Evolutionary conservation across 1,284 basidiomycete genomes (phyloP), one percentile per base, ranked within the genome.

Genomic region (Cryptococcus jaspeensis): DNA sequence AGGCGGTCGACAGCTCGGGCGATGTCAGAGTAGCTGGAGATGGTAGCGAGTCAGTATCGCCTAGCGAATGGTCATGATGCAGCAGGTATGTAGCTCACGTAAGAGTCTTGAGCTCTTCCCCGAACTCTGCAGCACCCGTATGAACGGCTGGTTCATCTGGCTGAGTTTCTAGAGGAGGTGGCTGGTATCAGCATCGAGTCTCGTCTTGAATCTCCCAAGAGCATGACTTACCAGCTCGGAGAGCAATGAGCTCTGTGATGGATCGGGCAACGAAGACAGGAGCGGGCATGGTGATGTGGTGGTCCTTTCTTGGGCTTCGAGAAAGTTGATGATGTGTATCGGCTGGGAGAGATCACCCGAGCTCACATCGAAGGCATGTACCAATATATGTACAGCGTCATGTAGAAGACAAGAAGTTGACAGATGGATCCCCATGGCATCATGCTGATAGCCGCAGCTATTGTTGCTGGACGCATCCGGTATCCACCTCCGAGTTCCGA

Each of bases 1-100:
- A 81, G 66, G n/a, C 79, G 70, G 62, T 81, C 78, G n/a, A 80
- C 78, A 1, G 79, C 78, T 32, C 62, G 62, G 46, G 63, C 55
- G 8, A 80, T 52, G 52, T 80, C 72, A 0, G 69, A 62, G 55
- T 75, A 80, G 3, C 78, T 77, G 49, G 35, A 8, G 43, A 41
- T 11, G 12, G 18, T 7, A 9, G 12, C 5, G 13, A 23, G 22
- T 20, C 38, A 38, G 38, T 7, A 20, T 13, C 15, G 8, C 22
- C 15, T 42, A 8, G 7, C 25, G 13, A 12, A 37, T 28, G 23
- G 35, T 5, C n/a, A 28, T 47, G 22, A 25, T 47, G 16, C 15
- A 4, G 38, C 39, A 42, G n/a, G 20, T n/a, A n/a, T n/a, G n/a
- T 15, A 63, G 28, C 70, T 50, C 58, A 73, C 67, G 69, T 74